Evolutionary conservation across 2,329 filamentous ascomycete genomes (phyloP).

Genomic region (Neocucurbitaria cava): DNA sequence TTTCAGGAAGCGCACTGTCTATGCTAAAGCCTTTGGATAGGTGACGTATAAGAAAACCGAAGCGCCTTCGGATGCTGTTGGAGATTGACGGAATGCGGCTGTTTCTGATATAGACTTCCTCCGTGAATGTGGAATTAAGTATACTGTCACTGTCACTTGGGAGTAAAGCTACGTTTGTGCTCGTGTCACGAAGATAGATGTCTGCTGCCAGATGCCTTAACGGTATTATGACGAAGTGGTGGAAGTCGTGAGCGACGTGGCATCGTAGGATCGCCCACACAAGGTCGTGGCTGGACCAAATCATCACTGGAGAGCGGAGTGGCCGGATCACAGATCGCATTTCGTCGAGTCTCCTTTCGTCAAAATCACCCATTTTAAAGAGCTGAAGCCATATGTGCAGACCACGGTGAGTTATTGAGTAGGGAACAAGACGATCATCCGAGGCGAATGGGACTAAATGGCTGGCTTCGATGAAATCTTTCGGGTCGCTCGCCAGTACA

Average conservation of each 20-base stretch:
- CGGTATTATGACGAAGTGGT: slow-evolving; percentile 16
- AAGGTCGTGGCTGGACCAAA: slow-evolving; percentile 7
- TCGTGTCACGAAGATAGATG: slow-evolving; percentile 12
- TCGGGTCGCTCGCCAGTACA: slow-evolving; percentile 15
- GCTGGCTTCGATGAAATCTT: slow-evolving; percentile 14
- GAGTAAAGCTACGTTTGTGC: slow-evolving; percentile 8
- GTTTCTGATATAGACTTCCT: slow-evolving; percentile 23
- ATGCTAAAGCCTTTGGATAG: not conserved
- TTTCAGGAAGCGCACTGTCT: not conserved
- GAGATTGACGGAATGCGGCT: slow-evolving; percentile 4
- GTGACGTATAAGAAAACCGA: slow-evolving; percentile 18
- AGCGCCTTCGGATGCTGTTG: slow-evolving; percentile 7
- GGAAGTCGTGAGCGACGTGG: slow-evolving; percentile 14
- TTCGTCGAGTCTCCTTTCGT: not conserved
- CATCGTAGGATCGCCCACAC: slow-evolving; percentile 13
- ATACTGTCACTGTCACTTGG: not conserved
- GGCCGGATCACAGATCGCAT: not conserved
- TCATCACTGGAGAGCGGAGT: not conserved
- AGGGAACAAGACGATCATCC: slow-evolving; percentile 12
- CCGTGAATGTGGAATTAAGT: not conserved
- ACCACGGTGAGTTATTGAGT: slow-evolving; percentile 19
- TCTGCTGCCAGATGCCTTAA: slow-evolving; percentile 8
- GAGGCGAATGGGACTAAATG: slow-evolving; percentile 11
- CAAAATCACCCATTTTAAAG: not conserved
- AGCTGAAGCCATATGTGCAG: slow-evolving; percentile 17